Base-by-base conservation (phyloP, 768 basidiomycete genomes). In the Kwoniella sp. region DNA sequence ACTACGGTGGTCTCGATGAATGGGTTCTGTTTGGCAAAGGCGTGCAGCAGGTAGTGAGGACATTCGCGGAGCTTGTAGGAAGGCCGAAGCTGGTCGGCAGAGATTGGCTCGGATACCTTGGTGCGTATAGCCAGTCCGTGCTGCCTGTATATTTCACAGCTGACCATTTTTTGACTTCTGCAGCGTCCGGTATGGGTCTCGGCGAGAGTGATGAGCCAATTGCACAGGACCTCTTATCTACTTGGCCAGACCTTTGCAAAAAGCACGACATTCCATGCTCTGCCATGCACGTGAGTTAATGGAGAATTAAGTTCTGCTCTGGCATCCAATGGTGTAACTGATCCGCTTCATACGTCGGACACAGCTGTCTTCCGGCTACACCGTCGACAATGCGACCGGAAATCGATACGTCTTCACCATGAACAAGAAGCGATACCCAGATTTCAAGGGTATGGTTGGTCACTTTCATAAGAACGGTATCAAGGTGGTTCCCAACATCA, bases 251-350 rank as follows among this genome's bases (percentile, higher is more conserved):
- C 22, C 53, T 72, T 25, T 80, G 78, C 67, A 68, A 70, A 63
- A 63, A 78, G 62, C 60, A 77, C 56, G 68, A 73, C 44, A 80
- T 80, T 27, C 79, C 79, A 0, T 77, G 75, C 56, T 78, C 76
- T 1, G 77, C 73, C 4, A 77, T 79, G 73, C 74, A 73, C 59
- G 68, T 68, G 56, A 61, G 66, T 64, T 2, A 50, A 17, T n/a
- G 26, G 30, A 22, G 21, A 8, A 29, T 10, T n/a, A 19, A 13
- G 29, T 19, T 25, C 21, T 30, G 3, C 25, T 29, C 51, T 12
- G 6, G n/a, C n/a, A n/a, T n/a, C n/a, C n/a, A n/a, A n/a, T n/a
- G n/a, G n/a, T n/a, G n/a, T n/a, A n/a, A n/a, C n/a, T n/a, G n/a
- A n/a, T n/a, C n/a, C n/a, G n/a, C n/a, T 13, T 33, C 33, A 5